phyloP scores from a whole-genome alignment of 1,284 basidiomycete genomes.

The Afroboletus lepidellus region DNA sequence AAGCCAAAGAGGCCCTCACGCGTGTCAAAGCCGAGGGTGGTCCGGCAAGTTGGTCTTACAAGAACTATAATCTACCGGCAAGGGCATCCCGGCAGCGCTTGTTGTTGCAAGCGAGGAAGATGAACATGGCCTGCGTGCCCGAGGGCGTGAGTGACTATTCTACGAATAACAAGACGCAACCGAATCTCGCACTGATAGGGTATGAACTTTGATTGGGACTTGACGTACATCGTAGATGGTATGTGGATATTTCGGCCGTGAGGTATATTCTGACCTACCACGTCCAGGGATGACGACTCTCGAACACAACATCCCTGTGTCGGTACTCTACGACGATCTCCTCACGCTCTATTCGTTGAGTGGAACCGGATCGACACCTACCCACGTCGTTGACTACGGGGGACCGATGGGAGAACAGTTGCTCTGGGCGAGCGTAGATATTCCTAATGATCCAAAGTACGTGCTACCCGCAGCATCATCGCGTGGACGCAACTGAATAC shows the following conservation, averaged over 20 bases:
- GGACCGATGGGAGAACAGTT: slow-evolving; percentile 64
- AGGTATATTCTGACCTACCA: slow-evolving; percentile 7
- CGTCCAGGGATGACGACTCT: slow-evolving; percentile 69
- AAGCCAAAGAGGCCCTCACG: slow-evolving; percentile 61
- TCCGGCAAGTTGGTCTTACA: slow-evolving; percentile 66
- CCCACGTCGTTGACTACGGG: slow-evolving; percentile 73
- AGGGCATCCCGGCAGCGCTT: slow-evolving; percentile 69
- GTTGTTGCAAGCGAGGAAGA: slow-evolving; percentile 55
- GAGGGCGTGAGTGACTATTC: slow-evolving; percentile 48
- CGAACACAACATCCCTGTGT: slow-evolving; percentile 68
- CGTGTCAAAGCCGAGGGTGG: slow-evolving; percentile 73
- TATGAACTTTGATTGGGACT: slow-evolving; percentile 75
- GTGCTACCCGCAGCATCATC: slow-evolving; percentile 13
- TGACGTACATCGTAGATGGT: slow-evolving; percentile 74
- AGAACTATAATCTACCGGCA: slow-evolving; percentile 71
- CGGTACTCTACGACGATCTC: slow-evolving; percentile 67
- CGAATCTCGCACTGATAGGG: slow-evolving; percentile 38
- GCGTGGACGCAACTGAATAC: neutral
- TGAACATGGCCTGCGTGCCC: slow-evolving; percentile 69
- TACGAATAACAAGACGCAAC: neutral
- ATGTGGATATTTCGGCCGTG: slow-evolving; percentile 9
- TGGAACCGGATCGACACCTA: slow-evolving; percentile 71
- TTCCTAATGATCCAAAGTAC: slow-evolving; percentile 66
- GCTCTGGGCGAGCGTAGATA: slow-evolving; percentile 63
- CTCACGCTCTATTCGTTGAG: slow-evolving; percentile 57